Evolutionary conservation across 139 green algal species (phyloP).

Genomic region (Pleodorina starrii): DNA sequence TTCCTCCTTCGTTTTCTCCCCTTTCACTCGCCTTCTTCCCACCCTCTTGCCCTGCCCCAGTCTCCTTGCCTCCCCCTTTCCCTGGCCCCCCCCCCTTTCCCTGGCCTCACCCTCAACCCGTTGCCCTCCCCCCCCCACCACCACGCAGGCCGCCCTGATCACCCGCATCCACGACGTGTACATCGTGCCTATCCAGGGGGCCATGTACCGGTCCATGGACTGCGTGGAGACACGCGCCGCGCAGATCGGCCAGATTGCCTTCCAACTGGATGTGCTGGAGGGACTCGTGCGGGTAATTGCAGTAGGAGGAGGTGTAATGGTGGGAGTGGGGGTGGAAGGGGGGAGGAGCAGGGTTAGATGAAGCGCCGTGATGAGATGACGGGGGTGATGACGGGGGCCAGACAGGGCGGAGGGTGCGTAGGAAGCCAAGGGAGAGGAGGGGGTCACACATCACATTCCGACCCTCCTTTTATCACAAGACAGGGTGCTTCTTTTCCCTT

Average conservation of each 20-base stretch:
- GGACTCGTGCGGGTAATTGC: conserved; percentile 45
- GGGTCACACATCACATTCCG: no score
- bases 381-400: no score
- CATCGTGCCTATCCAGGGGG: conserved; percentile 73
- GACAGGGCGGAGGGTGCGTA: no score
- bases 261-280: conserved; percentile 83
- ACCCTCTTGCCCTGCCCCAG: background rate
- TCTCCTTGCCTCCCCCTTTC: background rate
- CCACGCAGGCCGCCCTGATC: conserved; percentile 55
- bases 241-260: conserved; percentile 68
- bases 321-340: background rate
- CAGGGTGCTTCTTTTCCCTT: no score
- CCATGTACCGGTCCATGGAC: conserved; percentile 63
- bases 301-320: background rate
- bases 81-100: background rate
- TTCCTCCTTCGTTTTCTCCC: no score
- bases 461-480: no score
- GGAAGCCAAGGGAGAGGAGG: no score
- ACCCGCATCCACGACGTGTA: conserved; percentile 83
- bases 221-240: conserved; percentile 59
- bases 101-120: no score
- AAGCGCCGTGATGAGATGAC: no score
- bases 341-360: background rate
- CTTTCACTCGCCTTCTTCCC: background rate
- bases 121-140: background rate